Base-by-base conservation (phyloP, 2,329 filamentous ascomycete genomes). In the Colletotrichum tofieldiae region DNA sequence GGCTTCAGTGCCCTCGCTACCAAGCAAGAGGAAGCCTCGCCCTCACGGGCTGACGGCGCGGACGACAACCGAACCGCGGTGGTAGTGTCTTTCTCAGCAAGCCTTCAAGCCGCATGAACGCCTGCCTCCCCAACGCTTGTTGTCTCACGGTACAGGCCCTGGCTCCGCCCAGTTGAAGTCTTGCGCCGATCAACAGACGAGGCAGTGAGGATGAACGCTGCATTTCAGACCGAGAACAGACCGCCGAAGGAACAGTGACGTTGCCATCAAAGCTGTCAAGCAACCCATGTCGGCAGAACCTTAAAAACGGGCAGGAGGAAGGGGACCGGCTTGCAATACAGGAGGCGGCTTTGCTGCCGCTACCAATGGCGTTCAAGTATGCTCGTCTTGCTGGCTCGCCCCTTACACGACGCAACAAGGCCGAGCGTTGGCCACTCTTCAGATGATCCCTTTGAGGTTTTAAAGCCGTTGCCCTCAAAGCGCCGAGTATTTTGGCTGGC, bases 231-330 rank as follows among this genome's bases (percentile, higher is more conserved):
- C 16, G 67, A 59, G 71, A 62, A 65, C 71, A 58, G 71, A 66
- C 67, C 67, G n/a, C 67, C n/a, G 7, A 51, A 32, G 39, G 67
- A 29, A 55, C 67, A 56, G 71, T 71, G 71, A 61, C 67, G 51
- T 62, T 47, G 62, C 66, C 47, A 49, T 54, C 47, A 45, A 58
- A 72, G 20, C 54, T 56, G 55, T 49, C 67, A 71, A 66, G 66
- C 66, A 66, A 61, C 67, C 66, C 71, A 35, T 65, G 60, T 71
- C 56, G 49, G 49, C 26, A 71, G 35, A 73, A 71, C 71, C 51
- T 73, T 73, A 61, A 61, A 68, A 41, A 61, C 16, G 52, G 16
- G 7, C 18, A 43, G 26, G 23, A 23, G 39, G 39, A 29, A 58
- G 54, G 32, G 58, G 29, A 20, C 39, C 16, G 14, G 23, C 47